These are phyloP conservation scores for Urochloa ruziziensis DNA, from an alignment of 176 grass and related monocot genomes.

Conservation along the genomic window DNA sequence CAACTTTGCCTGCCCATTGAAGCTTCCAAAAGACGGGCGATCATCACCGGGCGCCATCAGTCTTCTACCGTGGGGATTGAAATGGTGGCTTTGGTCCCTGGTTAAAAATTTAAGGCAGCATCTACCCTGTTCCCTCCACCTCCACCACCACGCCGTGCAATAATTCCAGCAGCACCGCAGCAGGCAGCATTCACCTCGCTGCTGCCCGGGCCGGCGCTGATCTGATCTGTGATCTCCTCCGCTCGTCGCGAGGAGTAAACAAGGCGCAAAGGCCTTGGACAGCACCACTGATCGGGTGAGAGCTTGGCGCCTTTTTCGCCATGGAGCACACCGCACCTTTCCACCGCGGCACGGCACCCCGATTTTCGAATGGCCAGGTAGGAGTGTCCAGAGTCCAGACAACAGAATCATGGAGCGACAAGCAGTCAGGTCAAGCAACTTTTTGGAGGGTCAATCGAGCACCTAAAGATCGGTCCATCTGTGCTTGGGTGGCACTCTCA, in stretches of 20 bases:
- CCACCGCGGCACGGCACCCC: background rate
- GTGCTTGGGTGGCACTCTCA: no score
- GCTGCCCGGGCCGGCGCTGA: background rate
- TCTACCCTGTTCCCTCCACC: background rate
- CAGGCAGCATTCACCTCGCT: constrained; percentile 10
- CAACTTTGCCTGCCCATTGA: no score
- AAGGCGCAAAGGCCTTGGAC: background rate
- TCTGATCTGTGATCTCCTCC: background rate
- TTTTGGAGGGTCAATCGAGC: background rate
- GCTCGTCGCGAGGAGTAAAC: background rate
- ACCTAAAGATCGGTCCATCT: background rate
- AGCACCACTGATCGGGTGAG: background rate
- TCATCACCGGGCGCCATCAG: background rate
- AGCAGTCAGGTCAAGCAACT: background rate
- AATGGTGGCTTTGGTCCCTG: no score
- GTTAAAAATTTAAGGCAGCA: constrained; percentile 30
- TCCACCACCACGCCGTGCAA: background rate
- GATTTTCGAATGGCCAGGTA: background rate
- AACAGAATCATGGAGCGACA: background rate
- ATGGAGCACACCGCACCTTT: background rate
- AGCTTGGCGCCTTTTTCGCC: background rate
- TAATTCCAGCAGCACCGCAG: background rate
- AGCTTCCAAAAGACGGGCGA: background rate
- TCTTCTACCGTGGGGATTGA: constrained; percentile 31
- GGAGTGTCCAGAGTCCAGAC: background rate